A percentile compares a stretch with the other conserved stretches of the same genome.
Conservation (phyloP, 306 rosid genomes). For the Sechiopsis laciniata region DNA sequence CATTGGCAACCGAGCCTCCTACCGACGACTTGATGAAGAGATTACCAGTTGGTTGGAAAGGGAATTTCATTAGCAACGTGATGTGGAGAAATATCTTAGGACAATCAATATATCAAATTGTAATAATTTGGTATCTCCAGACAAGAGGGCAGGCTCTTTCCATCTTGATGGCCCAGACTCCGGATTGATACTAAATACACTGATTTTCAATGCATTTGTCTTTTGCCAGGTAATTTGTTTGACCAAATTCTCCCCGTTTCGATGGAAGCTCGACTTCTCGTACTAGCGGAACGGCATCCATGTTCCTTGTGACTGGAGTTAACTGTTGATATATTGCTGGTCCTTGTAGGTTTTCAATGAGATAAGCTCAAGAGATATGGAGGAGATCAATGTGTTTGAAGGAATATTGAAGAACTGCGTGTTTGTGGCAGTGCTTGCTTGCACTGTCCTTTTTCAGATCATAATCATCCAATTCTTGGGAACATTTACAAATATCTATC, state of each 20-base stretch:
- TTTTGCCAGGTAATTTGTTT: slow-evolving; percentile 76
- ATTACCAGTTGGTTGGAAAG: slow-evolving; percentile 91
- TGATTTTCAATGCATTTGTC: slow-evolving; percentile 92
- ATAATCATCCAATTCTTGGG: slow-evolving; percentile 71
- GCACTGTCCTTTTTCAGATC: slow-evolving; percentile 78
- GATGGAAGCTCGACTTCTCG: too few relatives aligned
- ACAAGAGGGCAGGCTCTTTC: slow-evolving; percentile 67
- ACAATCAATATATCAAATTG: slow-evolving; percentile 78
- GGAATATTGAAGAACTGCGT: slow-evolving; percentile 76
- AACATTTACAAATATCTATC: slow-evolving; percentile 71
- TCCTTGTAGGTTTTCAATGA: slow-evolving; percentile 72
- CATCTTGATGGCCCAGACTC: slow-evolving; percentile 62
- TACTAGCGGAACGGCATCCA: too few relatives aligned
- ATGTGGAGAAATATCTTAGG: slow-evolving; percentile 99
- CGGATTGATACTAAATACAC: slow-evolving; percentile 70
- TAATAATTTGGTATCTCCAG: slow-evolving; percentile 80
- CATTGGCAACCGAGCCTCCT: slow-evolving; percentile 94
- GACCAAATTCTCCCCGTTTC: slow-evolving; percentile 20
- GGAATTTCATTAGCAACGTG: slow-evolving; percentile 85
- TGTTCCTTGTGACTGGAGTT: too few relatives aligned
- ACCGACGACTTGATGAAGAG: slow-evolving; percentile 82
- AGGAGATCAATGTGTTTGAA: slow-evolving; percentile 76
- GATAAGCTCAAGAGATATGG: slow-evolving; percentile 97
- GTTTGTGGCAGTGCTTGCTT: slow-evolving; percentile 61
- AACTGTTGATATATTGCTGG: background rate